These are phyloP conservation scores for Colletotrichum zoysiae DNA, from an alignment of 2,329 filamentous ascomycete species.

Conservation along the genomic window DNA sequence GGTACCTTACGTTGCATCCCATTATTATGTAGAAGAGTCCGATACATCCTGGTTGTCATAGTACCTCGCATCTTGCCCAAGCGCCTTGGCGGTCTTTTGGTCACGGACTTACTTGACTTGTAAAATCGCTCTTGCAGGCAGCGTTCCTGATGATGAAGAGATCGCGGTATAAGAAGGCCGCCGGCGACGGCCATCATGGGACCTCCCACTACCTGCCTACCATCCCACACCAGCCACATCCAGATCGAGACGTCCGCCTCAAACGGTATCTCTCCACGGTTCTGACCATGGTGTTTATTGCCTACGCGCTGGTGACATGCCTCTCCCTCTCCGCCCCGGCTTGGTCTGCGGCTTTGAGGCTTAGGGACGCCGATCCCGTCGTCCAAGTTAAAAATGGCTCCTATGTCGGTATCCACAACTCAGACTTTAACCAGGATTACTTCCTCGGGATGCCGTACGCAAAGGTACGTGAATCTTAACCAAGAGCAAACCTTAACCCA, in stretches of 20 bases:
- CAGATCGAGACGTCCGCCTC: slow-evolving; percentile 6
- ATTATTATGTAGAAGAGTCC: slow-evolving; percentile 23
- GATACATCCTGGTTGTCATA: slow-evolving; percentile 19
- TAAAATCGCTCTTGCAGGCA: neutral
- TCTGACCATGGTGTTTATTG: slow-evolving; percentile 27
- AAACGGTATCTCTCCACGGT: slow-evolving; percentile 15
- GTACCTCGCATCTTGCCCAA: neutral
- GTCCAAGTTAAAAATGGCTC: slow-evolving; percentile 45
- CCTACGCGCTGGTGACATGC: slow-evolving; percentile 24
- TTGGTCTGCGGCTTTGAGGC: slow-evolving; percentile 21
- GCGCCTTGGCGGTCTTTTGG: slow-evolving; percentile 21
- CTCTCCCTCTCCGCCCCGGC: slow-evolving; percentile 23
- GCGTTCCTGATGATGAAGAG: slow-evolving; percentile 18
- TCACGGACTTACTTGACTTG: neutral
- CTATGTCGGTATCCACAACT: slow-evolving; percentile 53
- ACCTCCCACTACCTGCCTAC: neutral
- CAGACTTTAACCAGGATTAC: slow-evolving; percentile 58
- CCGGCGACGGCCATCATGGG: slow-evolving; percentile 2
- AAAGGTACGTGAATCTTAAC: slow-evolving; percentile 29
- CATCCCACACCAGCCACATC: neutral
- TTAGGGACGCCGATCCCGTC: slow-evolving; percentile 24
- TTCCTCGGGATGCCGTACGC: slow-evolving; percentile 67
- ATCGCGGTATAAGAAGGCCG: slow-evolving; percentile 25
- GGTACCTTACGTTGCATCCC: neutral
- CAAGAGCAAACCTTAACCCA: neutral